Percentiles rank a stretch among this genome's conserved stretches.
Evolutionary conservation across 495 filamentous ascomycete species (phyloP).

Genomic region (Talaromyces wortmannii): DNA sequence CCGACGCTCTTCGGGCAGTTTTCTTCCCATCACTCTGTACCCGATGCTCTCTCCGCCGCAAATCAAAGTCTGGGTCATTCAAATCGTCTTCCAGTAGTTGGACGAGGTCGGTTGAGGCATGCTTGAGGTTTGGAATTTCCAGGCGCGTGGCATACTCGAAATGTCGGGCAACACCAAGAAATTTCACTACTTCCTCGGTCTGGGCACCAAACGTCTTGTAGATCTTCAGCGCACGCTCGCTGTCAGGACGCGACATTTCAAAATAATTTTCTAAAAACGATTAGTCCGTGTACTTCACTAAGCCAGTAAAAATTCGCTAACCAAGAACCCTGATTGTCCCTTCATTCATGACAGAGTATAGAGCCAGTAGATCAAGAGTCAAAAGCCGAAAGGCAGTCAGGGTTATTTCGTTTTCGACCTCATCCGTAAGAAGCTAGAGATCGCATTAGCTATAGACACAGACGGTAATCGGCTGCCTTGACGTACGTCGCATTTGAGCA

Average conservation of each 20-base stretch:
- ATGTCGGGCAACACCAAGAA: slow-evolving; percentile 76
- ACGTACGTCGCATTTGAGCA: slow-evolving; percentile 86
- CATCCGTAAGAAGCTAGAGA: slow-evolving; percentile 69
- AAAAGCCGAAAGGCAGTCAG: slow-evolving; percentile 91
- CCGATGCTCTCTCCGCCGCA: slow-evolving; percentile 85
- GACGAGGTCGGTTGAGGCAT: slow-evolving; percentile 86
- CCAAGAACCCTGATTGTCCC: slow-evolving; percentile 96
- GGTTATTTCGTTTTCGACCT: slow-evolving; percentile 95
- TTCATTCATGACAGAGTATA: slow-evolving; percentile 96
- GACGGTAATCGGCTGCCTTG: not conserved
- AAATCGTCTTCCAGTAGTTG: slow-evolving; percentile 91
- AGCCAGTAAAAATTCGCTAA: slow-evolving; percentile 27
- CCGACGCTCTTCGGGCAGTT: slow-evolving; percentile 28
- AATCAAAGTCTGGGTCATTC: slow-evolving; percentile 92
- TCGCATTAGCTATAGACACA: not conserved
- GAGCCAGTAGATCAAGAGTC: slow-evolving; percentile 79
- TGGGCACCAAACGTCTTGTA: slow-evolving; percentile 91
- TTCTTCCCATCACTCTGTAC: slow-evolving; percentile 79
- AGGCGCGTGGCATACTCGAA: slow-evolving; percentile 87
- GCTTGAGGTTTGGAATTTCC: slow-evolving; percentile 95
- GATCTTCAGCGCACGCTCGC: slow-evolving; percentile 83
- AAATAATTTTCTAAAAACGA: slow-evolving; percentile 78
- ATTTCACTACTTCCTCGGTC: slow-evolving; percentile 88
- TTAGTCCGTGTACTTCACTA: slow-evolving; percentile 13
- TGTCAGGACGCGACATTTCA: slow-evolving; percentile 93